Base-by-base conservation (phyloP, 345 rosid species). In the Eucalyptus caleyi region DNA sequence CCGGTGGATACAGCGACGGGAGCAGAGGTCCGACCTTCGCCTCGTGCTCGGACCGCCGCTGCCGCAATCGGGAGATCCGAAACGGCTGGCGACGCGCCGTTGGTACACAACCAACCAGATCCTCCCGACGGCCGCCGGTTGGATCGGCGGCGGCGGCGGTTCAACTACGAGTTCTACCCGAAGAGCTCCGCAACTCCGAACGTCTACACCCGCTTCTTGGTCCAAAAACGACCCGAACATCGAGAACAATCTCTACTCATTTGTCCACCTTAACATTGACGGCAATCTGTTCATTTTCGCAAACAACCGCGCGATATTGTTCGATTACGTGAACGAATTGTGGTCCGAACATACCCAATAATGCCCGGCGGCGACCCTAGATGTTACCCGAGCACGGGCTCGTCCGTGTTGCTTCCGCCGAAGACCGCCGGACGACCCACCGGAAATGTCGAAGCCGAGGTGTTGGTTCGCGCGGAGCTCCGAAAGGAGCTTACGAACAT, bases 391-490 rank as follows among this genome's bases (percentile, higher is more conserved):
- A 93, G 94, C 32, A 94, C 95, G 11, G 96, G 96, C 11, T 94
- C 96, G 5, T 92, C 96, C 5, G 95, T 89, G 83, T 90, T 95
- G 89, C 92, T 95, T 11, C 92, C 95, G 2, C 50, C 88, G 37
- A 86, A 80, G 60, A 69, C 40, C 23, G 26, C 14, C 6, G 53
- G 16, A 13, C 40, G 30, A 2, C 26, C 50, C 30, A 23, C 69
- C 10, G 14, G 18, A 49, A 86, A 45, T 8, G 47, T 86, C 51
- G 89, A 92, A 89, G 95, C 91, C 45, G 94, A 90, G 67, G 91
- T 95, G 88, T 77, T 67, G 34, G 90, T 95, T 8, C 95, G 95
- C 16, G 97, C 7, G 96, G 98, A 50, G 95, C 96, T 45, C 94
- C 95, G 23, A 94, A 89, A 87, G 96, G 96, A 34, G 92, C 95